Percentiles rank a stretch among this genome's conserved stretches.
phyloP scores from a whole-genome alignment of 768 basidiomycete species.

The Agaricus subrufescens region DNA sequence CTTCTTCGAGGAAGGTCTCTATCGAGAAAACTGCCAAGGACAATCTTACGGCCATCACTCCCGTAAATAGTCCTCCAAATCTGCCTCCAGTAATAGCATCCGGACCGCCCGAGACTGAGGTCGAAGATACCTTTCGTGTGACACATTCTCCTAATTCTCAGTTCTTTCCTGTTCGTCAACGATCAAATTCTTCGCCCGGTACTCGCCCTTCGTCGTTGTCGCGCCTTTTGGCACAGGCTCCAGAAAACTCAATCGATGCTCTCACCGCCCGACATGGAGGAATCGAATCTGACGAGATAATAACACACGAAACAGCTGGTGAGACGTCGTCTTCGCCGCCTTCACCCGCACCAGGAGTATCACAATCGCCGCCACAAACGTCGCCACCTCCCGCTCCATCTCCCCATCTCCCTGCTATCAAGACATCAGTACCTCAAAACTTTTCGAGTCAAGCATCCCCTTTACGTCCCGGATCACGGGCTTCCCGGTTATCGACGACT shows the following conservation, averaged over 20 bases:
- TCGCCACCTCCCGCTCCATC: constrained; percentile 32
- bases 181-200: constrained; percentile 63
- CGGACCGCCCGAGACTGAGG: constrained; percentile 61
- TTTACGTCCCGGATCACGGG: constrained; percentile 66
- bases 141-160: constrained; percentile 65
- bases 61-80: constrained; percentile 27
- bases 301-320: constrained; percentile 12
- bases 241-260: constrained; percentile 30
- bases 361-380: constrained; percentile 10
- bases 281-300: constrained; percentile 17
- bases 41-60: constrained; percentile 18
- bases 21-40: constrained; percentile 36
- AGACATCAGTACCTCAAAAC: constrained; percentile 32
- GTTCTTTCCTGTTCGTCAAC: constrained; percentile 57
- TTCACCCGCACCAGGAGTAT: constrained; percentile 21
- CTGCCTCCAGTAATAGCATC: constrained; percentile 46
- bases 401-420: constrained; percentile 29
- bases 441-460: constrained; percentile 42
- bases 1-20: constrained; percentile 46
- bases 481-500: constrained; percentile 63
- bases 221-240: constrained; percentile 72
- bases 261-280: constrained; percentile 1
- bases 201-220: constrained; percentile 79
- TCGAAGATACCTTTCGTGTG: constrained; percentile 66
- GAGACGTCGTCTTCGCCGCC: constrained; percentile 10